Percentiles rank a stretch among this genome's conserved stretches.
Evolutionary conservation across 371 early-diverging fungal genomes (phyloP).

Genomic region (Mortierella sp.): DNA sequence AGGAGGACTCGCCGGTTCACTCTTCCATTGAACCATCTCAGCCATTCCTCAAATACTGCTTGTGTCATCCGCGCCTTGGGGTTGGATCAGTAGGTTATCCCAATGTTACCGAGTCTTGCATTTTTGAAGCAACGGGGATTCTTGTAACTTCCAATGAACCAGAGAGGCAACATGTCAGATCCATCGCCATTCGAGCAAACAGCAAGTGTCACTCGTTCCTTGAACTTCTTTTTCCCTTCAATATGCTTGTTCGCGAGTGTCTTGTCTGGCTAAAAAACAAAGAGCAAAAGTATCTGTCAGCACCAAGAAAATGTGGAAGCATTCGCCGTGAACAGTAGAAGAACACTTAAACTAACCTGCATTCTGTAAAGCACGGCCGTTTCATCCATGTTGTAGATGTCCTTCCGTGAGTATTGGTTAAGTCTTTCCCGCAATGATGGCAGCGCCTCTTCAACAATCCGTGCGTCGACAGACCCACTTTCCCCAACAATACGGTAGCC

Average conservation of each 20-base stretch:
- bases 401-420: conserved; percentile 8
- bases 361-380: conserved; percentile 5
- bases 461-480: conserved; percentile 9
- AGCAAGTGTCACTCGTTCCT: conserved; percentile 5
- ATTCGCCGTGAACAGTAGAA: neutral
- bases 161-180: conserved; percentile 9
- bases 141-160: conserved; percentile 22
- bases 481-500: conserved; percentile 11
- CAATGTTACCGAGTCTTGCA: neutral
- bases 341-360: conserved; percentile 3
- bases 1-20: conserved; percentile 4
- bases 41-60: conserved; percentile 23
- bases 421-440: neutral
- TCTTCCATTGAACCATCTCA: conserved; percentile 8
- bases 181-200: conserved; percentile 6
- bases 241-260: conserved; percentile 4
- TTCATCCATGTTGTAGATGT: conserved; percentile 15
- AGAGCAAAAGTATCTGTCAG: no score
- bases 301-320: no score
- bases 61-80: conserved; percentile 24
- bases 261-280: conserved; percentile 5
- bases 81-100: conserved; percentile 12
- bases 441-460: neutral
- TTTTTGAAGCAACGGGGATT: conserved; percentile 21
- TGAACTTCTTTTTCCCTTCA: conserved; percentile 3